Conservation (phyloP, 2,329 filamentous ascomycete genomes). For the Rutstroemia sydowiana region DNA sequence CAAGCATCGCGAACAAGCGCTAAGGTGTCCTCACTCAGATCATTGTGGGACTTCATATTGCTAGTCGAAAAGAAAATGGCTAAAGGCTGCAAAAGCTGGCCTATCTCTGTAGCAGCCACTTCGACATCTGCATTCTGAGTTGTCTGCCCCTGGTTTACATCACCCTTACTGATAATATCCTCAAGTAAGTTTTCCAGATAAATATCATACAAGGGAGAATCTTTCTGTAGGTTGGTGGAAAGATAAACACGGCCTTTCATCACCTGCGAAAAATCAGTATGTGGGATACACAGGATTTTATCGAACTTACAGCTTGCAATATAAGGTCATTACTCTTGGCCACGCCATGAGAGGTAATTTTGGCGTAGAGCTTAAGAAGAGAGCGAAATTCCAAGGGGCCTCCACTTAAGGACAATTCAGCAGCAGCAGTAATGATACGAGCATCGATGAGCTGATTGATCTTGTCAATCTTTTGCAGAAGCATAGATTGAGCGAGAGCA, state of each 20-base stretch:
- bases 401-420: slow-evolving; percentile 67
- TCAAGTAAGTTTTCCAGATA: slow-evolving; percentile 82
- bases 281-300: not conserved
- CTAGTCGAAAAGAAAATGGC: slow-evolving; percentile 71
- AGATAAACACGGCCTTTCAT: slow-evolving; percentile 74
- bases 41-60: slow-evolving; percentile 40
- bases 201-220: slow-evolving; percentile 71
- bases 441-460: slow-evolving; percentile 74
- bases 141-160: slow-evolving; percentile 67
- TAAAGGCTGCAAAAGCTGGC: slow-evolving; percentile 79
- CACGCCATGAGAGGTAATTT: slow-evolving; percentile 66
- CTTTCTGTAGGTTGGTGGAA: slow-evolving; percentile 58
- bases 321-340: slow-evolving; percentile 60
- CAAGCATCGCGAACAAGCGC: slow-evolving; percentile 81
- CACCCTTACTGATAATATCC: slow-evolving; percentile 81
- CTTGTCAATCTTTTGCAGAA: slow-evolving; percentile 90
- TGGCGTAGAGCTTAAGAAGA: slow-evolving; percentile 75
- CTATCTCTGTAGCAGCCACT: slow-evolving; percentile 78
- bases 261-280: slow-evolving; percentile 39
- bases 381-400: slow-evolving; percentile 78
- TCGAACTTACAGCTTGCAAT: slow-evolving; percentile 58
- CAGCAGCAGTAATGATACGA: slow-evolving; percentile 77
- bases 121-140: slow-evolving; percentile 73
- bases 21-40: slow-evolving; percentile 60
- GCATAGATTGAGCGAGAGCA: slow-evolving; percentile 86